phyloP scores from a whole-genome alignment of 2,329 filamentous ascomycete species.

The Cladophialophora immunda region DNA sequence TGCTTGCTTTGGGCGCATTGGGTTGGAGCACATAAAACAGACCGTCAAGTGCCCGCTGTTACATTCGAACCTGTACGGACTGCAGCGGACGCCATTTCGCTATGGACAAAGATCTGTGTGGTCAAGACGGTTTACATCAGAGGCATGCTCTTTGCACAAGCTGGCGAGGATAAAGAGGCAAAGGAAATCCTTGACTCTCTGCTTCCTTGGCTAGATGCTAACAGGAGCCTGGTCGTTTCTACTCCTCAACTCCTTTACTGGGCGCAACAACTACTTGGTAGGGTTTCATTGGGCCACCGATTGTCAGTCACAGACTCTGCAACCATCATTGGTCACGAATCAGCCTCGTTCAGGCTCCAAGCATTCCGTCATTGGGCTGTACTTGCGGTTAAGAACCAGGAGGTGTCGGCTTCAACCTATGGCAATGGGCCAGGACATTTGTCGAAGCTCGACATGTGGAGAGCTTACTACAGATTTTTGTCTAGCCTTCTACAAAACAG shows the following conservation, averaged over 20 bases:
- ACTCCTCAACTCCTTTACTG: constrained; percentile 76
- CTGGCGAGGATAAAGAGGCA: constrained; percentile 60
- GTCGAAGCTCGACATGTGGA: constrained; percentile 77
- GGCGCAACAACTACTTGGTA: constrained; percentile 79
- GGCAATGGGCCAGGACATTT: constrained; percentile 36
- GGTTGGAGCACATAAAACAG: constrained; percentile 24
- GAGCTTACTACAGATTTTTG: constrained; percentile 81
- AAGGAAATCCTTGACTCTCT: constrained; percentile 72
- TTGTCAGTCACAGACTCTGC: constrained; percentile 25
- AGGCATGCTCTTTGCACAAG: constrained; percentile 59
- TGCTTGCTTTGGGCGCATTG: constrained; percentile 72
- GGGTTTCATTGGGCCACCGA: constrained; percentile 72
- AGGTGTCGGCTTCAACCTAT: constrained; percentile 32
- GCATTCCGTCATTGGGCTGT: constrained; percentile 58
- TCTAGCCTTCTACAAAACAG: constrained; percentile 74
- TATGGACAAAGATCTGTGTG: constrained; percentile 84
- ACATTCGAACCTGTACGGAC: constrained; percentile 31
- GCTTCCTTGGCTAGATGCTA: constrained; percentile 65
- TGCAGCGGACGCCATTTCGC: constrained; percentile 44
- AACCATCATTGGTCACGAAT: constrained; percentile 14
- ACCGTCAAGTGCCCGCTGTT: constrained; percentile 32
- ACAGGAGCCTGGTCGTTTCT: constrained; percentile 51
- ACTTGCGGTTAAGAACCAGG: constrained; percentile 31
- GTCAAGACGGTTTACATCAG: constrained; percentile 81
- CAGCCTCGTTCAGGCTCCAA: constrained; percentile 51